Evolutionary conservation across 768 basidiomycete genomes (phyloP).

Genomic region (Russula earlei): DNA sequence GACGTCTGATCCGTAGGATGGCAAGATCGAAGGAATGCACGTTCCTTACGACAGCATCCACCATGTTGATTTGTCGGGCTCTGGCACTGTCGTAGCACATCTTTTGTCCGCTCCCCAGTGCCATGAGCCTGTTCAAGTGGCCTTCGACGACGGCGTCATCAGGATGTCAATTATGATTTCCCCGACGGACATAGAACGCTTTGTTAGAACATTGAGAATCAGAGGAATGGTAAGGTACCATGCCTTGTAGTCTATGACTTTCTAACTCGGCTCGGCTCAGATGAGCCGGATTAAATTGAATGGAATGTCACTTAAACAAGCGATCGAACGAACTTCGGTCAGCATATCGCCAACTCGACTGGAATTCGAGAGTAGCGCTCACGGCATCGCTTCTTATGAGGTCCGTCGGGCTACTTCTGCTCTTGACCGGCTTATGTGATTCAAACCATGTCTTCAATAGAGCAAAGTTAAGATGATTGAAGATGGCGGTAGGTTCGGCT

Average conservation of each 20-base stretch:
- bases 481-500: slow-evolving; percentile 9
- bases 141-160: neutral
- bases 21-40: slow-evolving; percentile 14
- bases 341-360: slow-evolving; percentile 14
- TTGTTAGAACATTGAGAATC: slow-evolving; percentile 2
- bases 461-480: slow-evolving; percentile 16
- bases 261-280: neutral
- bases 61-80: slow-evolving; percentile 4
- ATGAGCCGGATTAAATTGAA: slow-evolving; percentile 7
- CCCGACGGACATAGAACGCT: neutral
- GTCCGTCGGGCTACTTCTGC: slow-evolving; percentile 10
- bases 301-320: neutral
- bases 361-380: slow-evolving; percentile 9
- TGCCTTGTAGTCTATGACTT: neutral
- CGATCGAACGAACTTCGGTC: slow-evolving; percentile 9
- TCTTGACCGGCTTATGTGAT: slow-evolving; percentile 9
- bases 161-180: slow-evolving; percentile 1
- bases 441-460: neutral
- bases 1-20: slow-evolving; percentile 2
- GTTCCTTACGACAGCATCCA: slow-evolving; percentile 5
- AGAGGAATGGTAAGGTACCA: slow-evolving; percentile 3
- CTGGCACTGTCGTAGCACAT: slow-evolving; percentile 1
- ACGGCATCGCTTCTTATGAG: slow-evolving; percentile 11
- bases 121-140: slow-evolving; percentile 4
- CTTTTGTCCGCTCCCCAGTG: slow-evolving; percentile 4